Evolutionary conservation across 108 stramenopile genomes (phyloP).

Genomic region (Phaeodactylum tricornutum): DNA sequence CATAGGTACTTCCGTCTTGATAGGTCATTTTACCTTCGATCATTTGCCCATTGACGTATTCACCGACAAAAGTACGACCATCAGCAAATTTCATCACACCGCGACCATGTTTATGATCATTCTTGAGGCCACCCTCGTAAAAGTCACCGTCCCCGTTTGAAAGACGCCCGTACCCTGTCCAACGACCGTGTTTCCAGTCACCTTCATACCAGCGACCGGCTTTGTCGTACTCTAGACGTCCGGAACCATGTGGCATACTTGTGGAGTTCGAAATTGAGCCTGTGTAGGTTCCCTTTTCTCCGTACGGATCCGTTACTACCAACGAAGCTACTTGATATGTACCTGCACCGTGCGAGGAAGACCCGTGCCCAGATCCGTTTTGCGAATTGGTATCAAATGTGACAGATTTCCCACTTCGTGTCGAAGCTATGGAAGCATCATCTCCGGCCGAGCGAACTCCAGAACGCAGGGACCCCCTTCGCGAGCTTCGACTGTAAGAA

Average conservation of each 20-base stretch:
- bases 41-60: constrained; percentile 44
- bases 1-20: constrained; percentile 31
- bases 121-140: constrained; percentile 45
- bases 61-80: constrained; percentile 34
- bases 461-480: too few relatives aligned
- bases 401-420: too few relatives aligned
- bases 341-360: neutral
- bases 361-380: neutral
- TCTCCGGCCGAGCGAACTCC: neutral
- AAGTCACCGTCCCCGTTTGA: constrained; percentile 42
- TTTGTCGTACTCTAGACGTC: constrained; percentile 42
- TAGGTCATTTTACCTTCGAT: constrained; percentile 45
- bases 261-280: constrained; percentile 33
- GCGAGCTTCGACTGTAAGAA: too few relatives aligned
- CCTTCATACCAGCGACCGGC: constrained; percentile 50
- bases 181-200: constrained; percentile 45
- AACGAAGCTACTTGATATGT: constrained; percentile 16
- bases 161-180: constrained; percentile 37
- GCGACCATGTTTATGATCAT: constrained; percentile 43
- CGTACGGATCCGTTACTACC: constrained; percentile 39
- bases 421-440: neutral
- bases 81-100: constrained; percentile 44
- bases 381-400: too few relatives aligned
- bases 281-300: constrained; percentile 42
- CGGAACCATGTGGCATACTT: constrained; percentile 41